phyloP scores from a whole-genome alignment of 2,329 filamentous ascomycete genomes.

The Davidsoniella neocaledoniae region DNA sequence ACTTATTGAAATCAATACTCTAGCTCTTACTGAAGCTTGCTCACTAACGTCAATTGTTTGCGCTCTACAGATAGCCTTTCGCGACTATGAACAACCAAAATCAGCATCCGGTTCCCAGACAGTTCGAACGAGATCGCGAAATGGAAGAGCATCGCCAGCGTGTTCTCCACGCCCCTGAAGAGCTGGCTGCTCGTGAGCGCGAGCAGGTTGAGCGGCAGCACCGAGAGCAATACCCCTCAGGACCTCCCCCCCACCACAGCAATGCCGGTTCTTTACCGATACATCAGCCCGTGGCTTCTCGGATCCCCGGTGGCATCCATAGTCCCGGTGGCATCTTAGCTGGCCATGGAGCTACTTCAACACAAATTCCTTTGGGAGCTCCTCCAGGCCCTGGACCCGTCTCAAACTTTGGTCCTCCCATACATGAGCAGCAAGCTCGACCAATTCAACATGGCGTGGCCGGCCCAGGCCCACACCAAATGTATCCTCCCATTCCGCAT shows the following conservation, averaged over 20 bases:
- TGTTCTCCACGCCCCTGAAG: conserved; percentile 29
- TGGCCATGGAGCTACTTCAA: conserved; percentile 46
- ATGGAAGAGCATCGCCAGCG: conserved; percentile 31
- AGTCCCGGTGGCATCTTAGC: conserved; percentile 78
- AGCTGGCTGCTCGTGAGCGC: conserved; percentile 27
- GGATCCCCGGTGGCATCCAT: conserved; percentile 68
- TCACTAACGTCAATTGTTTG: background rate
- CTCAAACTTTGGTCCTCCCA: conserved; percentile 35
- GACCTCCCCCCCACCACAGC: conserved; percentile 66
- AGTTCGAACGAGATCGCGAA: conserved; percentile 32
- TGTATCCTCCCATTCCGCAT: conserved; percentile 39
- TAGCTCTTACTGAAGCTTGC: background rate
- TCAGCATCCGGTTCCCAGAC: conserved; percentile 23
- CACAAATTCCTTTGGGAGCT: conserved; percentile 34
- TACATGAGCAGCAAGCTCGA: conserved; percentile 33
- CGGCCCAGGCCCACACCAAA: conserved; percentile 32
- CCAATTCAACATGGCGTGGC: conserved; percentile 33
- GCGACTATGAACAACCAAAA: conserved; percentile 31
- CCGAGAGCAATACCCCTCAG: conserved; percentile 48
- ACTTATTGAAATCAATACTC: too few species aligned
- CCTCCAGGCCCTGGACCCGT: conserved; percentile 28
- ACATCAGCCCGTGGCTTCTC: conserved; percentile 81
- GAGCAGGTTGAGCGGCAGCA: conserved; percentile 40
- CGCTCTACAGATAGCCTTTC: conserved; percentile 8
- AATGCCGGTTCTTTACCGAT: conserved; percentile 78